A percentile compares a stretch with the other conserved stretches of the same genome.
phyloP scores from a whole-genome alignment of 345 rosid species.

The Crucihimalaya himalaica region DNA sequence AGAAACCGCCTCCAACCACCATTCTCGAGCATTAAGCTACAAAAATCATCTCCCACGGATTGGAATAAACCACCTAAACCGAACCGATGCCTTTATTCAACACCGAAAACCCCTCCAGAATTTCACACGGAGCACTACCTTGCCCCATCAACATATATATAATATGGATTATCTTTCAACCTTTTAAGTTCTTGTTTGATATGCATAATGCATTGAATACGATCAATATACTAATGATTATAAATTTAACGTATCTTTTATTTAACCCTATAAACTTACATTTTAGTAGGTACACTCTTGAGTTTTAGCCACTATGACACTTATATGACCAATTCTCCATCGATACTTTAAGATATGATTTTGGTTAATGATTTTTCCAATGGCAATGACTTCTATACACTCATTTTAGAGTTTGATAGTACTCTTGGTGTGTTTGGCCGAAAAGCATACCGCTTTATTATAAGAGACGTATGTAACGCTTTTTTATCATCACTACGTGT shows the following conservation, averaged over 20 bases:
- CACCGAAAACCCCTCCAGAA: too few relatives aligned
- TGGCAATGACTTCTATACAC: not conserved
- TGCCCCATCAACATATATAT: not conserved
- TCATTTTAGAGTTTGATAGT: conserved; percentile 10
- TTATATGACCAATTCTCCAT: not conserved
- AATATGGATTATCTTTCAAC: too few relatives aligned
- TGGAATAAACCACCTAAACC: too few relatives aligned
- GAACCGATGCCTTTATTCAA: too few relatives aligned
- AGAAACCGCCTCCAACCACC: too few relatives aligned
- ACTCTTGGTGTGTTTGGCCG: conserved; percentile 1
- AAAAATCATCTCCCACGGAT: too few relatives aligned
- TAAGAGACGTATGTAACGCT: conserved; percentile 1
- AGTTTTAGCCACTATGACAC: not conserved
- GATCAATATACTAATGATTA: not conserved
- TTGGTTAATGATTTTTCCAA: not conserved
- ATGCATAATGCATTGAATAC: not conserved
- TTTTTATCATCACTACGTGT: conserved; percentile 36
- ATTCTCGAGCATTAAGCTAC: too few relatives aligned
- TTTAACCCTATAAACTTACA: not conserved
- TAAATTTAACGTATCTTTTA: not conserved
- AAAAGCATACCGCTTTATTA: not conserved
- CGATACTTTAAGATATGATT: not conserved
- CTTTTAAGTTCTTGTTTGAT: not conserved
- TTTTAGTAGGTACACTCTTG: not conserved
- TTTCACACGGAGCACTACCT: too few relatives aligned